Evolutionary conservation across 192 early-diverging fungal species (phyloP), one percentile per base, ranked within the genome.

Genomic region (Chytriomyces sp.): DNA sequence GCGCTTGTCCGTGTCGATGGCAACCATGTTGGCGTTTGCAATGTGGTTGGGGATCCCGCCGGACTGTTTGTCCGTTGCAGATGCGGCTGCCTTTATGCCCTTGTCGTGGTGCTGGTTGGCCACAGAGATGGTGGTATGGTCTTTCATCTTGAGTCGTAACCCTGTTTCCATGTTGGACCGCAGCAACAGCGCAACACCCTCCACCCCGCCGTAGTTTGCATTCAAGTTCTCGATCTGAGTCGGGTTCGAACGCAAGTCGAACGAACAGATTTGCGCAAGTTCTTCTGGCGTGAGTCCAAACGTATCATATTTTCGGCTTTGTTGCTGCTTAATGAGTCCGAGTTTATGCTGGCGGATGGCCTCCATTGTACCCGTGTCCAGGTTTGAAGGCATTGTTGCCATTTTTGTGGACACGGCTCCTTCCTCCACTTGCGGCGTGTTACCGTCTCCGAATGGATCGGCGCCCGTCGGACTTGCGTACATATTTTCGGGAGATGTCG

Each of bases 141-240:
- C 71, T 44, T 73, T 73, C 71, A 73, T 28, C 44, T 74, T 64
- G 44, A 83, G 50, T 1, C 72, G 64, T 68, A 90, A 76, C 16
- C 89, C 89, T 9, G 45, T 82, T 23, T 78, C 78, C 7, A 86
- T 47, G 69, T 90, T 80, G 13, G 80, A 75, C 8, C 78, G 65
- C 69, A 90, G 64, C 7, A 82, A 49, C 10, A 69, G 6, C 26
- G 82, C 88, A 1, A 90, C 44, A 6, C 89, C 89, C 49, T 83
- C 83, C 18, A 85, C 81, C n/a, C 89, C 89, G 8, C 84, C 86
- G 72, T 76, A 86, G 48, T 83, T 69, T 20, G 28, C 73, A 45
- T 83, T 77, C 35, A 89, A 60, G 11, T 75, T 66, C 63, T 80
- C 78, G 18, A 87, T 67, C 65, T 79, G 81, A 0, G 73, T 50